Evolutionary conservation across 306 rosid species (phyloP).

Genomic region (Inga leiocalycina): DNA sequence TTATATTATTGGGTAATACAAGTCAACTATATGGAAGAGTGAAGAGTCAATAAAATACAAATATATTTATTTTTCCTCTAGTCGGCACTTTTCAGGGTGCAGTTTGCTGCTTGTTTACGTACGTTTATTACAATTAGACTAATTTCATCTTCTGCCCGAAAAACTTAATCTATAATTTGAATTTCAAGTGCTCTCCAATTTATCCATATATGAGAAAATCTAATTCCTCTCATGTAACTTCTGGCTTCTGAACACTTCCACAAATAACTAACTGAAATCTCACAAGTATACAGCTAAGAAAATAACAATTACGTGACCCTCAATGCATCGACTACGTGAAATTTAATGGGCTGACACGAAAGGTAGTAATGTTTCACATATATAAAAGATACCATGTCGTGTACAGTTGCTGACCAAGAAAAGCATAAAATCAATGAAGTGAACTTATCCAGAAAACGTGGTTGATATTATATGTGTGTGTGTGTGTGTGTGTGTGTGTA

Average conservation of each 20-base stretch:
- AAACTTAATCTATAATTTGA: not conserved
- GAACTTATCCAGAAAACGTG: conserved; percentile 33
- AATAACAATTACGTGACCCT: not conserved
- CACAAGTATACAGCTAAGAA: not conserved
- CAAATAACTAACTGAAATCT: not conserved
- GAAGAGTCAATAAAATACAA: not conserved
- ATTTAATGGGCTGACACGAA: not conserved
- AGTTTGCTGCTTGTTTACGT: not conserved
- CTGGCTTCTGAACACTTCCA: not conserved
- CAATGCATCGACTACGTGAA: not conserved
- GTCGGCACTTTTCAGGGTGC: not conserved
- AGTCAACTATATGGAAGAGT: conserved; percentile 21
- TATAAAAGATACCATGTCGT: not conserved
- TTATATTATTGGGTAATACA: not conserved
- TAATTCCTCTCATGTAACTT: not conserved
- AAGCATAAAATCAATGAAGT: not conserved
- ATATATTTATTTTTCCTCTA: not conserved
- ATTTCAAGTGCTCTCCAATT: not conserved
- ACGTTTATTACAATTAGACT: not conserved
- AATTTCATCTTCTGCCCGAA: not conserved
- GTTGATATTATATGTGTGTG: not conserved
- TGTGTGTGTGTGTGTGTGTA: too few relatives aligned
- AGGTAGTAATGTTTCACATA: not conserved
- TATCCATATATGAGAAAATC: not conserved
- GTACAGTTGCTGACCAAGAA: conserved; percentile 26